These are phyloP conservation scores for Wickerhamiella sergipiensis DNA, from an alignment of 805 yeast genomes.

Conservation along the genomic window DNA sequence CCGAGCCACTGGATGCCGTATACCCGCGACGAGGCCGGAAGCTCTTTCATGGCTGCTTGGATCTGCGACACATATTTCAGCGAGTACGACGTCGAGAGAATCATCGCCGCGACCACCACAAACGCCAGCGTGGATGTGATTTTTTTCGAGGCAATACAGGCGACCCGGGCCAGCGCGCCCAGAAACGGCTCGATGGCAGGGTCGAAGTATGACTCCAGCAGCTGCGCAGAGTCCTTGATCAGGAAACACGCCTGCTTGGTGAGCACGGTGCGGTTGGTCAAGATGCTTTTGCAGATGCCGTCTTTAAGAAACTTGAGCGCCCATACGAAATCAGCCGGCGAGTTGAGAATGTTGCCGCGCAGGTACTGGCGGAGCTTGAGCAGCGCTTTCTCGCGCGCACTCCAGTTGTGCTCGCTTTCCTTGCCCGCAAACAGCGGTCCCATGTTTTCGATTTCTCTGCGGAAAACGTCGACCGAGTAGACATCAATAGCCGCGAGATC, in stretches of 20 bases:
- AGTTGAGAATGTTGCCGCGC: slow-evolving; percentile 38
- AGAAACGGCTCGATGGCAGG: slow-evolving; percentile 36
- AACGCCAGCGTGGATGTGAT: slow-evolving; percentile 42
- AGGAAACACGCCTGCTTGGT: slow-evolving; percentile 63
- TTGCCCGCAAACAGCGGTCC: slow-evolving; percentile 40
- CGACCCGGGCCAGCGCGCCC: slow-evolving; percentile 35
- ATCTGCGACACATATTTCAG: slow-evolving; percentile 39
- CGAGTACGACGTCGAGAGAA: slow-evolving; percentile 35
- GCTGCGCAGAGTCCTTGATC: slow-evolving; percentile 42
- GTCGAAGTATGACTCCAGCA: slow-evolving; percentile 19
- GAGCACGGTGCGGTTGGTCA: slow-evolving; percentile 74
- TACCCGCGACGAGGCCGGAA: slow-evolving; percentile 55
- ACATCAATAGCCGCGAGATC: slow-evolving; percentile 25
- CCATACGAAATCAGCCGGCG: slow-evolving; percentile 24
- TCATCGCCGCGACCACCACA: slow-evolving; percentile 33
- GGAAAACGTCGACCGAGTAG: slow-evolving; percentile 20
- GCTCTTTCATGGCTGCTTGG: slow-evolving; percentile 44
- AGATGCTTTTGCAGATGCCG: slow-evolving; percentile 48
- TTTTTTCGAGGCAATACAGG: slow-evolving; percentile 44
- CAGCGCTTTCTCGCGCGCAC: slow-evolving; percentile 48
- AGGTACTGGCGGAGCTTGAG: slow-evolving; percentile 43
- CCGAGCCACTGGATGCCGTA: slow-evolving; percentile 61
- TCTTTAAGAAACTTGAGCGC: slow-evolving; percentile 36
- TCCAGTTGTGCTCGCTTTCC: slow-evolving; percentile 88
- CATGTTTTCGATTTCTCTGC: slow-evolving; percentile 22